These are phyloP conservation scores for Sugiyamaella marilandica DNA, from an alignment of 805 yeast species.

Conservation along the genomic window DNA sequence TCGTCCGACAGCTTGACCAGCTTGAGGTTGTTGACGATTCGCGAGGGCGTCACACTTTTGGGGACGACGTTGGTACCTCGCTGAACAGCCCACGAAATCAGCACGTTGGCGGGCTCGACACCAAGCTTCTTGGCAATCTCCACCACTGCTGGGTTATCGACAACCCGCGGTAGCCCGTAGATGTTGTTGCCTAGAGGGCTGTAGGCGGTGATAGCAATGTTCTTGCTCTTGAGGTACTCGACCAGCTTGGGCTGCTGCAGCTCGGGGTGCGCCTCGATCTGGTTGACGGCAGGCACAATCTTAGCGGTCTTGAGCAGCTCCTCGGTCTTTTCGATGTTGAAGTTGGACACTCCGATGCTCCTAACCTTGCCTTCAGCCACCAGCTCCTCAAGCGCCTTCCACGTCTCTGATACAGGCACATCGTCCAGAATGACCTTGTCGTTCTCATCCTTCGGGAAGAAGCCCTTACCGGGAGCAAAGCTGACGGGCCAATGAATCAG, in stretches of 20 bases:
- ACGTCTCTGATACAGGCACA: constrained; percentile 39
- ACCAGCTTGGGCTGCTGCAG: constrained; percentile 39
- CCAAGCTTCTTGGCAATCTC: constrained; percentile 50
- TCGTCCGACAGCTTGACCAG: constrained; percentile 46
- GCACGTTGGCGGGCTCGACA: constrained; percentile 58
- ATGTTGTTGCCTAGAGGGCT: constrained; percentile 45
- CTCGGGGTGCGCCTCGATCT: constrained; percentile 57
- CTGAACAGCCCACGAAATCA: constrained; percentile 78
- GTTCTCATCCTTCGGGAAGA: constrained; percentile 26
- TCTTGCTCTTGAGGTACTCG: constrained; percentile 41
- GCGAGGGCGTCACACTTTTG: constrained; percentile 61
- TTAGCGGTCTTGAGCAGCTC: constrained; percentile 48
- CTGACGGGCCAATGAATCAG: constrained; percentile 53
- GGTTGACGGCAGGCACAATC: constrained; percentile 62
- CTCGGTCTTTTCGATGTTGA: constrained; percentile 53
- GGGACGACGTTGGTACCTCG: constrained; percentile 70
- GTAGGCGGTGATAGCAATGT: constrained; percentile 55
- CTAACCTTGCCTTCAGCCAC: constrained; percentile 50
- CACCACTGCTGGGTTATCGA: constrained; percentile 49
- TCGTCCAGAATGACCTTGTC: constrained; percentile 20
- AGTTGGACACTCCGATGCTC: constrained; percentile 77
- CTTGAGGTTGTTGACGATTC: constrained; percentile 55
- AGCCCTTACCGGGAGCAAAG: constrained; percentile 6
- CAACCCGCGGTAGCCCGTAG: constrained; percentile 27
- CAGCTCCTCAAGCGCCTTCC: constrained; percentile 51